Percentiles rank a stretch among this genome's conserved stretches.
These are phyloP conservation scores for Saccharomyces eubayanus DNA, from an alignment of 805 yeast genomes.

Conservation along the genomic window DNA sequence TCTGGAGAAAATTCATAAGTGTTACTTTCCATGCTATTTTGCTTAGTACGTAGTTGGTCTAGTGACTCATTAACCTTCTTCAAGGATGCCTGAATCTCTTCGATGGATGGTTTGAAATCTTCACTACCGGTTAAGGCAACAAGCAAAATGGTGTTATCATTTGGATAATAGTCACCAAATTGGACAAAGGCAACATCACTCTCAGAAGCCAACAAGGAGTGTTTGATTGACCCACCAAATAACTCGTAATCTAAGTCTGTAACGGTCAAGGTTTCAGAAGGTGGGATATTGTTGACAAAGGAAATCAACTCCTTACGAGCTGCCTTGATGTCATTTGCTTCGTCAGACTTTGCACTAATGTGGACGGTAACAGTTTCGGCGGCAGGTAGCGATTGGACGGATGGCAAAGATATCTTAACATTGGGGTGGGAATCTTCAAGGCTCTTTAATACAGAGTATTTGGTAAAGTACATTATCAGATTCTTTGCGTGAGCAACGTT, in stretches of 20 bases:
- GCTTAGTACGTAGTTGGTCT: constrained; percentile 49
- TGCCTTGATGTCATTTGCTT: constrained; percentile 42
- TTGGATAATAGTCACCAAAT: constrained; percentile 41
- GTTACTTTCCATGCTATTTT: constrained; percentile 43
- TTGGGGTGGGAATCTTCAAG: constrained; percentile 35
- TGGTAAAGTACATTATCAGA: constrained; percentile 57
- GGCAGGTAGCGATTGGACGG: constrained; percentile 37
- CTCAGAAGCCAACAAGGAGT: constrained; percentile 18
- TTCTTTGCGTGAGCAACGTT: constrained; percentile 67
- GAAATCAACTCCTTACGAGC: constrained; percentile 69
- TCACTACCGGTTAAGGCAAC: constrained; percentile 44
- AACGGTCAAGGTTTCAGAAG: constrained; percentile 50
- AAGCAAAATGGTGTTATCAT: constrained; percentile 44
- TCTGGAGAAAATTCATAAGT: constrained; percentile 44
- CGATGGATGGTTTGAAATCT: constrained; percentile 65
- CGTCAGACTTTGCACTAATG: constrained; percentile 46
- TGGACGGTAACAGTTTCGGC: constrained; percentile 48
- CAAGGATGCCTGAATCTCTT: constrained; percentile 50
- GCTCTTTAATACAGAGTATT: constrained; percentile 40
- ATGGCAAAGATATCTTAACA: constrained; percentile 43
- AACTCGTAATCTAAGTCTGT: constrained; percentile 52
- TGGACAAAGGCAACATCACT: constrained; percentile 51
- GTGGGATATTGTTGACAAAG: constrained; percentile 63
- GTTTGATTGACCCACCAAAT: constrained; percentile 25
- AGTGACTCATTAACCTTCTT: constrained; percentile 47